phyloP scores from a whole-genome alignment of 495 filamentous ascomycete genomes.

The Trichoderma erinaceum region DNA sequence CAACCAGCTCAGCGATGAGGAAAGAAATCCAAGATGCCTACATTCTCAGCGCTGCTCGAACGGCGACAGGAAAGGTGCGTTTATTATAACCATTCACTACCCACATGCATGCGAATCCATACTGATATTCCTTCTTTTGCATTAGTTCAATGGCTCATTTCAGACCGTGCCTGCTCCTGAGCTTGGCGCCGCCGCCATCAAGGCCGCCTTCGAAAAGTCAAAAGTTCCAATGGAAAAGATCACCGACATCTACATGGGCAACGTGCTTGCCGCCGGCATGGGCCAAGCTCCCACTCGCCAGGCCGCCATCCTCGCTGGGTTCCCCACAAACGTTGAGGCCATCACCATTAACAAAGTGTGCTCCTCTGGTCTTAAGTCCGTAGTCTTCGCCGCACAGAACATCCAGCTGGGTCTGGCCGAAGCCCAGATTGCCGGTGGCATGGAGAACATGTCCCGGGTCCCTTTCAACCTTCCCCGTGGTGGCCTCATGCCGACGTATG shows the following conservation, averaged over 20 bases:
- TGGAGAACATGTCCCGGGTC: slow-evolving; percentile 95
- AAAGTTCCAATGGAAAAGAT: slow-evolving; percentile 69
- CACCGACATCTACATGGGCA: slow-evolving; percentile 92
- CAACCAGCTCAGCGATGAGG: slow-evolving; percentile 48
- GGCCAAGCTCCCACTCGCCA: slow-evolving; percentile 92
- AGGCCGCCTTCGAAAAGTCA: slow-evolving; percentile 77
- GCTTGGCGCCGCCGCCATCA: slow-evolving; percentile 84
- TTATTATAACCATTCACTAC: background rate
- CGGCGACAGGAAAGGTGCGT: slow-evolving; percentile 76
- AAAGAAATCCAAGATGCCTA: slow-evolving; percentile 83
- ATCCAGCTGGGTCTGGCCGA: slow-evolving; percentile 86
- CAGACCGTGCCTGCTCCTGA: slow-evolving; percentile 72
- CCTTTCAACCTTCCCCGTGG: slow-evolving; percentile 84
- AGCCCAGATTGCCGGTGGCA: slow-evolving; percentile 85
- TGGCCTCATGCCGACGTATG: slow-evolving; percentile 71
- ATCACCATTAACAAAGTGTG: slow-evolving; percentile 97
- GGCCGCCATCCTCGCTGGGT: slow-evolving; percentile 80
- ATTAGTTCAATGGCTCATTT: slow-evolving; percentile 88
- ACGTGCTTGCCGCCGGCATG: slow-evolving; percentile 78
- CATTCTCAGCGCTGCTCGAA: slow-evolving; percentile 81
- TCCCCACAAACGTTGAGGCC: slow-evolving; percentile 70
- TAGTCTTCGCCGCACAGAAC: slow-evolving; percentile 83
- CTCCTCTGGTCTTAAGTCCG: slow-evolving; percentile 87
- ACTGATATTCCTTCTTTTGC: background rate
- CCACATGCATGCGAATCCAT: background rate